Evolutionary conservation across 306 rosid genomes (phyloP), one percentile per base, ranked within the genome.

Genomic region (Inga leiocalycina): DNA sequence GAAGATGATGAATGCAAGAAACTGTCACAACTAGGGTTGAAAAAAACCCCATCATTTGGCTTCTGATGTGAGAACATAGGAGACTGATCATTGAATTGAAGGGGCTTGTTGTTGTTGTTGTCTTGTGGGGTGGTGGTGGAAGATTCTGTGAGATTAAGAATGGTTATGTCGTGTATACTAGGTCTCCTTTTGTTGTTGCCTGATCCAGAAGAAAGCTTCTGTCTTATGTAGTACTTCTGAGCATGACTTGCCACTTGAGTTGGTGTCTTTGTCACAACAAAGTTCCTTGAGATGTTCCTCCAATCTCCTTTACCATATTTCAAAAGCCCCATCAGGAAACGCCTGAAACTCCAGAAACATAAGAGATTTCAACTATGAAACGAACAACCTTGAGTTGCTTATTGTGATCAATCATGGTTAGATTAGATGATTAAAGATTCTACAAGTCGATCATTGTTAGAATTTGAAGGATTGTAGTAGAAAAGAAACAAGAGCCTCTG

Each of bases 221-320:
- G 99, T 87, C 99, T 93, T 85, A 92, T 91, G 81, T 85, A 95
- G 86, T 95, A 95, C 82, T 95, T 95, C 80, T 95, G 91, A 16
- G 91, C 91, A 80, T 88, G 91, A 67, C 91, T 88, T 14, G 91
- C 91, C 43, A 88, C 91, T 74, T 88, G 91, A 0, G 89, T 88
- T 0, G 91, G 91, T 37, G 91, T 88, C 79, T 88, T 88, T 32
- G 99, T 87, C 71, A 89, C 72, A 1, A 95, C 99, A n/a, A 84
- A 93, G 71, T 92, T 89, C 76, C 99, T 86, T 17, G 99, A 91
- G 14, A 95, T 95, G 68, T 88, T 93, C 85, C 99, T 92, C 99
- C 99, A 95, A 39, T 93, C 98, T 59, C 99, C 99, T 84, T 93
- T 95, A 24, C 99, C 99, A 80, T 93, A 87, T 71, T 92, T 91